Conservation (phyloP, 208 protist species). For the Entamoeba dispar region DNA sequence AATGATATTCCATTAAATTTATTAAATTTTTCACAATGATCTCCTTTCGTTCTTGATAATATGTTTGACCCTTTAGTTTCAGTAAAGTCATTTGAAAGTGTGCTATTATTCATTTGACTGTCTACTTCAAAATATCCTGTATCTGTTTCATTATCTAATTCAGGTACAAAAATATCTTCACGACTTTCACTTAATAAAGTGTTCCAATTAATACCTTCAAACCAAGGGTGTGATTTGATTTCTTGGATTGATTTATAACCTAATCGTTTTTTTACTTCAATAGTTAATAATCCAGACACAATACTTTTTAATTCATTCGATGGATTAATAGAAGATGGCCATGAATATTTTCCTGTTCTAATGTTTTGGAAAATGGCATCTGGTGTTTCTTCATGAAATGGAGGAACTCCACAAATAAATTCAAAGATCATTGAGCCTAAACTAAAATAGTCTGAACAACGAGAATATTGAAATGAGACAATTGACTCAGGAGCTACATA, state of each 20-base stretch:
- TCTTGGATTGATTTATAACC: background rate
- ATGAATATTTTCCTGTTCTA: background rate
- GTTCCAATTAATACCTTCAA: constrained; percentile 7
- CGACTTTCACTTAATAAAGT: background rate
- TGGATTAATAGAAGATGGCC: background rate
- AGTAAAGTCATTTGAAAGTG: background rate
- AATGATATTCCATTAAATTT: background rate
- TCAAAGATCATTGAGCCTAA: background rate
- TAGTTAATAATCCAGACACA: background rate
- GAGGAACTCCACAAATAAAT: background rate
- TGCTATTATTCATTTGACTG: too few species aligned
- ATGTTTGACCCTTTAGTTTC: background rate
- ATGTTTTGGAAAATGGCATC: background rate
- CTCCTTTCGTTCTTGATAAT: background rate
- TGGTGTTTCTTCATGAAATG: background rate
- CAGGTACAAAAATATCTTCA: background rate
- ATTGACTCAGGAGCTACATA: constrained; percentile 42
- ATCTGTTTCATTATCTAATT: background rate
- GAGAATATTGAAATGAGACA: constrained; percentile 15
- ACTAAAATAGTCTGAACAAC: constrained; percentile 10
- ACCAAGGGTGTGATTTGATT: constrained; percentile 12
- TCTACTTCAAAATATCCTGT: background rate
- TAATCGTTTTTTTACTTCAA: background rate
- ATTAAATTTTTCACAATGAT: background rate
- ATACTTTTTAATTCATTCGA: background rate